phyloP scores from a whole-genome alignment of 257 asterid genomes.

The Nicotiana obtusifolia region DNA sequence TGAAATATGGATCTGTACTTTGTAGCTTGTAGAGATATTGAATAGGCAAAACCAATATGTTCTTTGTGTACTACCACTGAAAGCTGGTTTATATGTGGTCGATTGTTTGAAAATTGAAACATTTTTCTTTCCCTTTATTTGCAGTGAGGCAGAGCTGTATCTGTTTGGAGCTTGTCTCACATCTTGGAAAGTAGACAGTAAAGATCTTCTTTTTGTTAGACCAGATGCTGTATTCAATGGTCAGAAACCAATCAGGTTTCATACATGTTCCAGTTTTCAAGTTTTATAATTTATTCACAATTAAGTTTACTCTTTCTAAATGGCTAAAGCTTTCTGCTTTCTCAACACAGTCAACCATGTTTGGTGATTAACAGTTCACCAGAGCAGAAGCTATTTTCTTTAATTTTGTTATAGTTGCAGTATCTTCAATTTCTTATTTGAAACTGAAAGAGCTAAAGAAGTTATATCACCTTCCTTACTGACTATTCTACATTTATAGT shows the following conservation, averaged over 20 bases:
- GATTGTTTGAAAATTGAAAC: conserved; percentile 2
- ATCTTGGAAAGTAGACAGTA: conserved; percentile 88
- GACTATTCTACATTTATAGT: conserved; percentile 34
- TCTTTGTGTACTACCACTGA: neutral
- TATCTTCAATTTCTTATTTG: neutral
- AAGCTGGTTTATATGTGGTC: neutral
- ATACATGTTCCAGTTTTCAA: neutral
- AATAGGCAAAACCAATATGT: neutral
- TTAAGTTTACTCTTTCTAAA: neutral
- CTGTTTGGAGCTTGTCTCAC: conserved; percentile 92
- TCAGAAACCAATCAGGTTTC: conserved; percentile 74
- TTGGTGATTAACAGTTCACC: neutral
- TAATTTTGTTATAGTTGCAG: neutral
- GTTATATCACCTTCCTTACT: neutral
- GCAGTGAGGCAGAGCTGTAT: conserved; percentile 93
- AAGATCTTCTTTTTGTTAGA: conserved; percentile 92
- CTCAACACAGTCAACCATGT: neutral
- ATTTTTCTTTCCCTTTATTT: conserved; percentile 4
- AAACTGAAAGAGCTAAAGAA: neutral
- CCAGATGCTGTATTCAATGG: conserved; percentile 97
- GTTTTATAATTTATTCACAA: neutral
- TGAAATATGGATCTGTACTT: neutral
- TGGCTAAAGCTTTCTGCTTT: neutral
- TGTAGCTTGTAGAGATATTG: neutral
- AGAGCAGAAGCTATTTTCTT: neutral